A percentile compares a stretch with the other conserved stretches of the same genome.
phyloP scores from a whole-genome alignment of 352 stramenopile genomes.

The Phytophthora podocarpi region DNA sequence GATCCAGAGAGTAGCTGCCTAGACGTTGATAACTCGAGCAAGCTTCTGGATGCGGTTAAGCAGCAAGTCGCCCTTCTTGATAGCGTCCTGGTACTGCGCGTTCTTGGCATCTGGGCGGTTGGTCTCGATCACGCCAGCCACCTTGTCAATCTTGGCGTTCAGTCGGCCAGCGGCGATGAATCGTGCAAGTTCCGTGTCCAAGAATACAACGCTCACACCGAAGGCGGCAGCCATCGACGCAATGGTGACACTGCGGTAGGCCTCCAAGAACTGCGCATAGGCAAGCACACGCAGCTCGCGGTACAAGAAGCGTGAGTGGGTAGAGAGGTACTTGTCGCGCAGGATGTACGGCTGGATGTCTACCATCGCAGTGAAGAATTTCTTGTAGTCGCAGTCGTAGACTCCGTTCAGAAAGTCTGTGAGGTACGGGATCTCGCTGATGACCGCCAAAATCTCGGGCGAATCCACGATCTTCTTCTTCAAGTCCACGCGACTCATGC shows the following conservation, averaged over 20 bases:
- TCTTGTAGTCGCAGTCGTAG: constrained; percentile 98
- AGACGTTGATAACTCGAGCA: constrained; percentile 96
- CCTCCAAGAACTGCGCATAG: constrained; percentile 98
- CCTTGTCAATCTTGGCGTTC: constrained; percentile 99
- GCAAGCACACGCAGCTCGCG: constrained; percentile 97
- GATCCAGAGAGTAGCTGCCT: constrained; percentile 21
- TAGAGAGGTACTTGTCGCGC: constrained; percentile 94
- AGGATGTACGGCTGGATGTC: constrained; percentile 84
- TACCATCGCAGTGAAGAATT: constrained; percentile 95
- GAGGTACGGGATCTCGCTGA: constrained; percentile 84
- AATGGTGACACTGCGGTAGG: constrained; percentile 97
- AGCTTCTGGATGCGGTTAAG: constrained; percentile 99
- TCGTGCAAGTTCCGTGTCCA: constrained; percentile 96
- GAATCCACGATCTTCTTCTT: constrained; percentile 99
- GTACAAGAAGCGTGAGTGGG: constrained; percentile 94
- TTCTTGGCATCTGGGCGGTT: constrained; percentile 98
- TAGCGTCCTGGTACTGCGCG: constrained; percentile 98
- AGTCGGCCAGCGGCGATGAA: constrained; percentile 98
- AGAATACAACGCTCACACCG: constrained; percentile 93
- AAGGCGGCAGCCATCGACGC: constrained; percentile 97
- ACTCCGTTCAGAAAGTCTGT: constrained; percentile 93
- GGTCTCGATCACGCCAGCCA: constrained; percentile 98
- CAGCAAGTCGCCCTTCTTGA: constrained; percentile 98
- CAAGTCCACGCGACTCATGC: constrained; percentile 92
- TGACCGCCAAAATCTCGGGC: constrained; percentile 94